Evolutionary conservation across 129 eudicot genomes (phyloP), one percentile per base, ranked within the genome.

Genomic region (Artemisia tridentata): DNA sequence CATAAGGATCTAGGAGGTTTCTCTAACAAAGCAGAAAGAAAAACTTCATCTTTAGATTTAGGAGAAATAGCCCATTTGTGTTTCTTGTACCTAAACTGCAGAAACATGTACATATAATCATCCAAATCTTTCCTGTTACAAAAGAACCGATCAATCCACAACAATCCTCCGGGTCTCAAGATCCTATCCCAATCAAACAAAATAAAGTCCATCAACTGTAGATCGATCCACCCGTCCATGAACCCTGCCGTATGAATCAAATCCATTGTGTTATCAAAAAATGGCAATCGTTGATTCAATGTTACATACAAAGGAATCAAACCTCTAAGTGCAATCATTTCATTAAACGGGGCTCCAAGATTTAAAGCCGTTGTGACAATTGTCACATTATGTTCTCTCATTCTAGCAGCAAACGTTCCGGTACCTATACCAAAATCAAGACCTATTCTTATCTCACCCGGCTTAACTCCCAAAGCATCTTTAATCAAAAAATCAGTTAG

Each of bases 181-280:
- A 93, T 78, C 60, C 99, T 80, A 81, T 93, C 99, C 97, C 97
- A 93, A 43, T 93, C 99, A 10, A 93, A 93, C 47, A 93, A 72
- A 41, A 95, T 90, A 63, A 87, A 95, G 76, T 95, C 99, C 80
- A 95, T 72, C 80, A 90, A 31, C 65, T 80, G 84, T 57, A 95
- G 65, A 80, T 95, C 99, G 50, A 95, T 86, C 99, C 99, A 95
- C 18, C 99, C 99, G 46, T 95, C 99, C 92, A 95, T 78, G 65
- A 95, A 87, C 52, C 96, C 97, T 0, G 85, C 69, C 6, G 97
- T 90, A 71, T 95, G 99, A n/a, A 95, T 88, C 84, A 95, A 31
- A 65, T 95, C 99, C 97, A 95, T 71, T 0, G 99, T 95, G 84
- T 95, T 95, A 60, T 95, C 99, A 19, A 93, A 93, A 55, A 93